These are phyloP conservation scores for Apiospora kogelbergensis DNA, from an alignment of 2,329 filamentous ascomycete species.

Conservation along the genomic window DNA sequence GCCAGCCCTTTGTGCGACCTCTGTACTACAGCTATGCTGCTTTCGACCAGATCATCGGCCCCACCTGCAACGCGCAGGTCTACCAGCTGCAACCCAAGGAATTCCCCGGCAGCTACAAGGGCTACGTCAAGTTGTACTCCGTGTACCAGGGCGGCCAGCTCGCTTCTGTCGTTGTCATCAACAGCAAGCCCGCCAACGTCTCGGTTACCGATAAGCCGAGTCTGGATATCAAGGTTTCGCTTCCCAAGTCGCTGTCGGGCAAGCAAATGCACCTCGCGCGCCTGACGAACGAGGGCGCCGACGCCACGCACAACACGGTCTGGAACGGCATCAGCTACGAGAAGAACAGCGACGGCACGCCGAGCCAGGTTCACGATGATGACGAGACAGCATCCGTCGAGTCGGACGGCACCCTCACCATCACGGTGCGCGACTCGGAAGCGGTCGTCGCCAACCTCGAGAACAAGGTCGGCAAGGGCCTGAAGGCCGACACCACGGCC, in stretches of 20 bases:
- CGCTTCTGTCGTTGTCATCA: slow-evolving; percentile 44
- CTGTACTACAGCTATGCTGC: slow-evolving; percentile 52
- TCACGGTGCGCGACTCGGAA: slow-evolving; percentile 42
- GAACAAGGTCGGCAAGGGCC: slow-evolving; percentile 14
- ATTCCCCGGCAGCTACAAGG: slow-evolving; percentile 36
- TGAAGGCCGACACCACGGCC: slow-evolving; percentile 8
- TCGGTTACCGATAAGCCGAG: slow-evolving; percentile 36
- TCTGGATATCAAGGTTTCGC: slow-evolving; percentile 40
- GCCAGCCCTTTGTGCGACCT: slow-evolving; percentile 43
- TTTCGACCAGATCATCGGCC: slow-evolving; percentile 48
- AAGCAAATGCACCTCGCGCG: slow-evolving; percentile 45
- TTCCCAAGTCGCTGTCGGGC: slow-evolving; percentile 37
- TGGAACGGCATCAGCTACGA: slow-evolving; percentile 50
- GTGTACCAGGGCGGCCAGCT: slow-evolving; percentile 44
- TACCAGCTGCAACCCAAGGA: slow-evolving; percentile 30
- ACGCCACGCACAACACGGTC: slow-evolving; percentile 39
- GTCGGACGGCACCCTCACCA: slow-evolving; percentile 31
- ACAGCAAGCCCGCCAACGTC: slow-evolving; percentile 41
- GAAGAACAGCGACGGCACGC: slow-evolving; percentile 39
- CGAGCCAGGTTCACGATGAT: slow-evolving; percentile 32
- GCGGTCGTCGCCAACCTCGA: slow-evolving; percentile 47
- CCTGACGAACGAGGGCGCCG: slow-evolving; percentile 45
- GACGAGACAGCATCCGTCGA: slow-evolving; percentile 32
- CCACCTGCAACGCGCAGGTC: slow-evolving; percentile 42
- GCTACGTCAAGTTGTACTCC: slow-evolving; percentile 42